Conservation (phyloP, 2,329 filamentous ascomycete genomes). For the Clonostachys solani region DNA sequence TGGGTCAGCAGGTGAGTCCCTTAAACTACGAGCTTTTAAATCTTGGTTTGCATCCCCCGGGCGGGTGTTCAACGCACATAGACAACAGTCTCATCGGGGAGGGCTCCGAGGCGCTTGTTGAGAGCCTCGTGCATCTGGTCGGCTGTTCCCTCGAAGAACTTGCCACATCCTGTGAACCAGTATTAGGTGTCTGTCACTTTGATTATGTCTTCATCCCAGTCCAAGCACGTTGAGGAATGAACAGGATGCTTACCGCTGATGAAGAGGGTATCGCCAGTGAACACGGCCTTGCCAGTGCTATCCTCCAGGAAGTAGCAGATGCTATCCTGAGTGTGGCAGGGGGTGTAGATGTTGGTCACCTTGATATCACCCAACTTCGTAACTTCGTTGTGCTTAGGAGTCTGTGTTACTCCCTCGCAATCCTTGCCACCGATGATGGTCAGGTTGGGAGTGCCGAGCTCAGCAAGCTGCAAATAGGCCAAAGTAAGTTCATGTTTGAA, state of each 20-base stretch:
- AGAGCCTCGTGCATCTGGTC: constrained; percentile 90
- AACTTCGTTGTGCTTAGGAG: constrained; percentile 67
- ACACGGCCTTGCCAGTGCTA: constrained; percentile 69
- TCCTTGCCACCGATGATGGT: constrained; percentile 85
- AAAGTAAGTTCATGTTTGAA: constrained; percentile 1
- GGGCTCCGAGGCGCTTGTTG: constrained; percentile 74
- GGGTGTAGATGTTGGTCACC: constrained; percentile 87
- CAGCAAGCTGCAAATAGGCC: constrained; percentile 20
- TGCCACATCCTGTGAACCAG: constrained; percentile 68
- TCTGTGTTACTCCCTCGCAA: constrained; percentile 75
- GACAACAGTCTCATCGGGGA: constrained; percentile 89
- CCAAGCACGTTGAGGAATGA: no score
- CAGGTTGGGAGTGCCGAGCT: constrained; percentile 54
- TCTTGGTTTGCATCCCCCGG: neutral
- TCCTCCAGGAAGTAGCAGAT: constrained; percentile 95
- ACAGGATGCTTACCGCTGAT: constrained; percentile 62
- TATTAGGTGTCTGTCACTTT: no score
- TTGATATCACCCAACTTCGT: constrained; percentile 83
- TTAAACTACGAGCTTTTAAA: neutral
- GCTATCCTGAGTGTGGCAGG: constrained; percentile 97
- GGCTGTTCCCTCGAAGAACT: constrained; percentile 90
- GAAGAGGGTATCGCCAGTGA: constrained; percentile 95
- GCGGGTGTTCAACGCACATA: constrained; percentile 56
- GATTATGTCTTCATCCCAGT: no score
- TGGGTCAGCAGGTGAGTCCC: neutral